Conservation (phyloP, 2,329 filamentous ascomycete species). For the Neopestalotiopsis sp. region DNA sequence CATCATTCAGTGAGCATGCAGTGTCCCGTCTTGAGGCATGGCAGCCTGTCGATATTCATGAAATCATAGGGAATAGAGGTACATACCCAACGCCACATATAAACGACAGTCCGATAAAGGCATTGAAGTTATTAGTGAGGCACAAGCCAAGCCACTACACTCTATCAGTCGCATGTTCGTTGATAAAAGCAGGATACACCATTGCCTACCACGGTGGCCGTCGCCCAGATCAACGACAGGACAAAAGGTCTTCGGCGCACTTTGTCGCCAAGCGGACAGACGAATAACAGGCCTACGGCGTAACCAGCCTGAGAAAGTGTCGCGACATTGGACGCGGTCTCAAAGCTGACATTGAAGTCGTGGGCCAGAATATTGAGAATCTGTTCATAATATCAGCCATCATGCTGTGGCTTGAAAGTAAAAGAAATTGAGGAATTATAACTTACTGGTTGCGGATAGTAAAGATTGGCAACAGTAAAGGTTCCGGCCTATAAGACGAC, state of each 20-base stretch:
- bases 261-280: slow-evolving; percentile 70
- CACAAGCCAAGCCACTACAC: slow-evolving; percentile 65
- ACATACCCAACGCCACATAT: slow-evolving; percentile 54
- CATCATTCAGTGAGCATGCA: background rate
- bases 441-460: slow-evolving; percentile 65
- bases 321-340: slow-evolving; percentile 62
- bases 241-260: slow-evolving; percentile 67
- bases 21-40: background rate
- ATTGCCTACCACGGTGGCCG: slow-evolving; percentile 61
- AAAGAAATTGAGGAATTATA: no score
- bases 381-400: background rate
- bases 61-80: slow-evolving; percentile 40
- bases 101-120: slow-evolving; percentile 68
- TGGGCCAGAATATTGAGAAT: slow-evolving; percentile 69
- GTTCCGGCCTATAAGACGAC: slow-evolving; percentile 42
- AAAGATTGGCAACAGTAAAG: slow-evolving; percentile 73
- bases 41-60: background rate
- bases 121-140: slow-evolving; percentile 61
- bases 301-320: slow-evolving; percentile 74
- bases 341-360: slow-evolving; percentile 68
- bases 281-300: slow-evolving; percentile 66
- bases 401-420: background rate
- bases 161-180: background rate
- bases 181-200: background rate
- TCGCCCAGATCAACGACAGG: slow-evolving; percentile 63